Conservation (phyloP, 495 filamentous ascomycete species). For the Daldinia vernicosa region DNA sequence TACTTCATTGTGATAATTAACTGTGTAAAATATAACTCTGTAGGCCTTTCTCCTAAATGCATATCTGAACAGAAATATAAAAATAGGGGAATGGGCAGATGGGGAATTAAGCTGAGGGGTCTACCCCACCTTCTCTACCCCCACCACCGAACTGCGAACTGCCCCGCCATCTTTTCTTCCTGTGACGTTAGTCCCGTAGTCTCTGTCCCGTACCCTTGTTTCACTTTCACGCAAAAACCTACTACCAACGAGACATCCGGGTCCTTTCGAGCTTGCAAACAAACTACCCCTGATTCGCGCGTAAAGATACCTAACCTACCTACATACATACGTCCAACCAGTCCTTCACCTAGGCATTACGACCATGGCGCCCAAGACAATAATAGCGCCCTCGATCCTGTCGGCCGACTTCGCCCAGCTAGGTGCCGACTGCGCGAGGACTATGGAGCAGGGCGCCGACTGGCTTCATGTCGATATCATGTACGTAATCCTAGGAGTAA, state of each 20-base stretch:
- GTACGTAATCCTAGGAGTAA: constrained; percentile 50
- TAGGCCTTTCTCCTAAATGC: not conserved
- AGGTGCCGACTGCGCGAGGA: constrained; percentile 81
- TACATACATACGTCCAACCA: not conserved
- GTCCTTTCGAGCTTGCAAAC: constrained; percentile 2
- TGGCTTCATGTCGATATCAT: constrained; percentile 94
- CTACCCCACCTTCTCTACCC: constrained; percentile 22
- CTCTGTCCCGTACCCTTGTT: constrained; percentile 9
- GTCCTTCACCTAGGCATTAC: not conserved
- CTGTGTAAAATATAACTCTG: not conserved
- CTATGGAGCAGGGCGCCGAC: constrained; percentile 83
- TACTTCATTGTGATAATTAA: not conserved
- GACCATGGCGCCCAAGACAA: constrained; percentile 85
- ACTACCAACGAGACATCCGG: constrained; percentile 7
- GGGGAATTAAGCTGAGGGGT: constrained; percentile 18
- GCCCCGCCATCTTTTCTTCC: constrained; percentile 40
- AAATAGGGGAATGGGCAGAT: constrained; percentile 8
- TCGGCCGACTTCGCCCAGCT: constrained; percentile 93
- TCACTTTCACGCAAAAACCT: not conserved
- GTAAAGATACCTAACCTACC: not conserved
- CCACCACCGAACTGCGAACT: constrained; percentile 37
- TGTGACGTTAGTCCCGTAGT: constrained; percentile 32
- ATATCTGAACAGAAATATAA: not conserved
- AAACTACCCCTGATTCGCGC: not conserved
- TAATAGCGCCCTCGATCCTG: constrained; percentile 96